phyloP scores from a whole-genome alignment of 805 yeast genomes.

The Candida sanyiensis region DNA sequence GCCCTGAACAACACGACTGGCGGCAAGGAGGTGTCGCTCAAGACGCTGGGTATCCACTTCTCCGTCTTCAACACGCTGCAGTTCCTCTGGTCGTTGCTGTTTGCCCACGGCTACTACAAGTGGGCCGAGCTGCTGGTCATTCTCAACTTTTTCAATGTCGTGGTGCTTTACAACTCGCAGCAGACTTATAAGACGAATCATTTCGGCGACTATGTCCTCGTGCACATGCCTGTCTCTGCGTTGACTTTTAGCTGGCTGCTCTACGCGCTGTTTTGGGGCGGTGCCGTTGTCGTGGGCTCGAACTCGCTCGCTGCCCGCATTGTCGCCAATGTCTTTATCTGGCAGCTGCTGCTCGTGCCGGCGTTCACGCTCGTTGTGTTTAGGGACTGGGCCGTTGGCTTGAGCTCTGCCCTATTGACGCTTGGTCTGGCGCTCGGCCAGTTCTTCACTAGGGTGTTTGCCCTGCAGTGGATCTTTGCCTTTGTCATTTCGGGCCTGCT shows the following conservation, averaged over 20 bases:
- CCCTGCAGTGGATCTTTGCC: constrained; percentile 85
- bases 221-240: constrained; percentile 64
- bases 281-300: constrained; percentile 55
- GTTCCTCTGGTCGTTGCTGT: constrained; percentile 59
- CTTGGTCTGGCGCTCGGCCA: constrained; percentile 71
- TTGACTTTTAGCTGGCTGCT: constrained; percentile 72
- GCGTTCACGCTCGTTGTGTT: constrained; percentile 47
- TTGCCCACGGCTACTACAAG: constrained; percentile 53
- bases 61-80: constrained; percentile 53
- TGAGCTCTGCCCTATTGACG: constrained; percentile 49
- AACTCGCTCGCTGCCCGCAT: constrained; percentile 55
- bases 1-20: constrained; percentile 10
- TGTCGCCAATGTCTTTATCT: constrained; percentile 65
- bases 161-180: constrained; percentile 45
- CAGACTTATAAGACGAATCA: constrained; percentile 54
- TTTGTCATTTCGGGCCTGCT: constrained; percentile 56
- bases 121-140: constrained; percentile 53
- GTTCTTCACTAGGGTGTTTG: constrained; percentile 59
- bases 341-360: constrained; percentile 73
- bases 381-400: constrained; percentile 68
- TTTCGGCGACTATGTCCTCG: constrained; percentile 44
- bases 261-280: constrained; percentile 78
- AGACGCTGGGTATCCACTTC: constrained; percentile 51
- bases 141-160: constrained; percentile 53
- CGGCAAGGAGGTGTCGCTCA: constrained; percentile 12